Percentiles rank a stretch among this genome's conserved stretches.
Conservation (phyloP, 805 yeast genomes). For the Kregervanrija delftensis region DNA sequence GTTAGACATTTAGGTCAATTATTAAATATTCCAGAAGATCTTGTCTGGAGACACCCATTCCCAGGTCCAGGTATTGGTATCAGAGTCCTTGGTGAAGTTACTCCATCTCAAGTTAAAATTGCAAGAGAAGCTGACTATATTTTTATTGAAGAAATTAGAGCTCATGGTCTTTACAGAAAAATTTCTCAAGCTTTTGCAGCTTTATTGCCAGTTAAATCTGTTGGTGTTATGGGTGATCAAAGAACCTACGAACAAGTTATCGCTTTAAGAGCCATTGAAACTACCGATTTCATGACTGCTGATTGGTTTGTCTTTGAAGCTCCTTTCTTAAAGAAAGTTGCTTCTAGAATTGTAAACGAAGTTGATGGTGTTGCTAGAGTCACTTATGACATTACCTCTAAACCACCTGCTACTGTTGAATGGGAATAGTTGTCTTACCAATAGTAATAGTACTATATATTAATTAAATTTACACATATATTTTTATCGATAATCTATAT, state of each 20-base stretch:
- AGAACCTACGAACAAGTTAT: slow-evolving; percentile 98
- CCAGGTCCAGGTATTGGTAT: slow-evolving; percentile 99
- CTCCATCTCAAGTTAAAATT: slow-evolving; percentile 85
- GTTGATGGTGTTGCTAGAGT: slow-evolving; percentile 99
- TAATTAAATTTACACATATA: too few relatives aligned
- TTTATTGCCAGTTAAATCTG: slow-evolving; percentile 93
- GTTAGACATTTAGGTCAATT: slow-evolving; percentile 94
- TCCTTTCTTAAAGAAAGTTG: slow-evolving; percentile 82
- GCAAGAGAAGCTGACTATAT: slow-evolving; percentile 97
- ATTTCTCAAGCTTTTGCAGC: slow-evolving; percentile 98
- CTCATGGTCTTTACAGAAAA: slow-evolving; percentile 85
- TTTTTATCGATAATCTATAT: too few relatives aligned
- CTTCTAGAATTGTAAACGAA: slow-evolving; percentile 95
- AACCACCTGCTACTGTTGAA: slow-evolving; percentile 99
- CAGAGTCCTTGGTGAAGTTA: slow-evolving; percentile 95
- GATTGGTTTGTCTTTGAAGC: slow-evolving; percentile 97
- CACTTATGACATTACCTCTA: slow-evolving; percentile 95
- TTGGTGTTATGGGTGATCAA: slow-evolving; percentile 99
- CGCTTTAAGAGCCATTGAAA: slow-evolving; percentile 97
- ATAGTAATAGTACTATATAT: too few relatives aligned
- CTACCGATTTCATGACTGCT: slow-evolving; percentile 98
- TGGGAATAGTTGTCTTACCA: slow-evolving; percentile 67
- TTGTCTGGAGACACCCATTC: slow-evolving; percentile 99
- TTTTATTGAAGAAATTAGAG: slow-evolving; percentile 91
- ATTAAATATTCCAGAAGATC: slow-evolving; percentile 90